Evolutionary conservation across 306 rosid genomes (phyloP).

Genomic region (Ammopiptanthus mongolicus): DNA sequence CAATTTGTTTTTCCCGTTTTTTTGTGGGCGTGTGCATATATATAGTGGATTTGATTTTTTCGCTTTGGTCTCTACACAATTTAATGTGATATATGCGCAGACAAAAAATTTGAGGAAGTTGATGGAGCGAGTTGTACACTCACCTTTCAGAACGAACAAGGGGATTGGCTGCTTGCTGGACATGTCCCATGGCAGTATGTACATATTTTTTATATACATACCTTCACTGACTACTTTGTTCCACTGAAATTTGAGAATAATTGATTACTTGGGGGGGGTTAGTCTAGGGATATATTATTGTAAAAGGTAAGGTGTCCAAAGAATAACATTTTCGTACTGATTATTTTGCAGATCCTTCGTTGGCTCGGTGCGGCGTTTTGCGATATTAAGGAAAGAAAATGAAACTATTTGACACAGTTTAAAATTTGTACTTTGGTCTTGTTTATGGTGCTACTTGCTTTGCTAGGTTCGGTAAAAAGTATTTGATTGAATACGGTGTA

Average conservation of each 20-base stretch:
- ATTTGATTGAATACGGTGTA: neutral
- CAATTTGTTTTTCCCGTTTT: neutral
- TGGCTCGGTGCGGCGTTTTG: constrained; percentile 29
- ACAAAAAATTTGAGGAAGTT: constrained; percentile 26
- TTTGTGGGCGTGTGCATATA: neutral
- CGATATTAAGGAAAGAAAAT: constrained; percentile 23
- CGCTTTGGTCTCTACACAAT: neutral
- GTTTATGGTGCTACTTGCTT: constrained; percentile 10
- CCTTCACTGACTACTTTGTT: neutral
- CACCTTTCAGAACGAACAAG: constrained; percentile 58
- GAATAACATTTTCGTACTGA: constrained; percentile 12
- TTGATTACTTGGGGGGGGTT: neutral
- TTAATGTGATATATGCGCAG: constrained; percentile 24
- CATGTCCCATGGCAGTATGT: constrained; percentile 82
- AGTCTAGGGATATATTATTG: neutral
- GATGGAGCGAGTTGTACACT: constrained; percentile 34
- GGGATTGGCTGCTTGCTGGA: constrained; percentile 62
- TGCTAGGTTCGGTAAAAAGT: neutral
- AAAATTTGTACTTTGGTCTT: neutral
- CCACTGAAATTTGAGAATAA: neutral
- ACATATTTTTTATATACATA: neutral
- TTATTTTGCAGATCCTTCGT: constrained; percentile 41
- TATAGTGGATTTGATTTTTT: constrained; percentile 8
- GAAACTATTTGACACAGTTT: constrained; percentile 3
- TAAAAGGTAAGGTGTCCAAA: neutral